Evolutionary conservation across 805 yeast species (phyloP), one percentile per base, ranked within the genome.

Genomic region (Saccharomycopsis synnaedendra): DNA sequence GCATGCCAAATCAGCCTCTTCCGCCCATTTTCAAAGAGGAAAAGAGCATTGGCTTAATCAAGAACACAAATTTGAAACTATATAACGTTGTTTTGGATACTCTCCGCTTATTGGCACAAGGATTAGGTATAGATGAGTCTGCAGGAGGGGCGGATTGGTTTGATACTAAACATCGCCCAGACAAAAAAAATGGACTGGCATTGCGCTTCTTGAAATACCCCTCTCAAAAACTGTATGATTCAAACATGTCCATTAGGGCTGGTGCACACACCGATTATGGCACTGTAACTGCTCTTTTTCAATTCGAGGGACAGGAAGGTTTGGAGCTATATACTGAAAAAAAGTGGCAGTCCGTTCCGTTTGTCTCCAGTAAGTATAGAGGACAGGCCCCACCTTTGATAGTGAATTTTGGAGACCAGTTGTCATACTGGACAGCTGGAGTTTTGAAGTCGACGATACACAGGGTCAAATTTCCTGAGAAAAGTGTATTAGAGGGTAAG

Each of bases 211-310:
- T 84, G 41, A 85, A 78, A 55, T 84, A 84, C 57, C 93, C 90
- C 1, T 72, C 79, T 9, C 77, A 70, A 43, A 68, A 68, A 49
- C 53, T 69, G 4, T 47, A 58, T 5, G 68, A 63, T 45, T 75
- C 77, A 9, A 78, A 78, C 51, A 71, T 75, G 30, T 73, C 69
- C 28, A 71, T 80, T 42, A 68, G 85, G 45, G 90, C 90, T 4
- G 94, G 93, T 39, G 93, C 93, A 4, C 94, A 85, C 55, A 84
- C 94, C 0, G 94, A 85, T 58, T 85, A 84, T 57, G 94, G 94
- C 3, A 73, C 85, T 1, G 63, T 82, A 53, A 84, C 94, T 0
- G 62, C 84, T 33, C 64, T 85, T 47, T 81, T 85, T 61, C 93
- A 84, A 61, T 72, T 76, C 47, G 68, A 70, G 53, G 75, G 72